Evolutionary conservation across 192 early-diverging fungal genomes (phyloP).

Genomic region (Allomyces arbusculus): DNA sequence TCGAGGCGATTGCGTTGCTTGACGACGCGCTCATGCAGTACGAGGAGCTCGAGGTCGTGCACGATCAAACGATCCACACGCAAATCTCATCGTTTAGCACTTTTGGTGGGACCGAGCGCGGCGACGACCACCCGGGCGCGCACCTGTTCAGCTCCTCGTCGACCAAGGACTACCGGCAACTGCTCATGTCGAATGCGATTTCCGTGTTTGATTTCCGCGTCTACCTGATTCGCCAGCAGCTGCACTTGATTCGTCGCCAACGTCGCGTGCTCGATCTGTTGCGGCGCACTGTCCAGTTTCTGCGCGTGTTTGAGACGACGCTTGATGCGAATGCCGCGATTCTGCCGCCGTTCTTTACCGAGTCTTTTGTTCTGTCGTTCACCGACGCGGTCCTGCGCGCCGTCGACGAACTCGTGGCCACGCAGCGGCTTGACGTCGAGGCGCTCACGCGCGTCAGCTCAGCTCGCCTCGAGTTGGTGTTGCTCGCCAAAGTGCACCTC

Average conservation of each 20-base stretch:
- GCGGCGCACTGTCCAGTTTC: not conserved
- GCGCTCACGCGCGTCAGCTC: not conserved
- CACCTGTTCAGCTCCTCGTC: conserved; percentile 31
- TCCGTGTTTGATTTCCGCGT: conserved; percentile 90
- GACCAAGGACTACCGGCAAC: conserved; percentile 60
- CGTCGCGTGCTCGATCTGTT: conserved; percentile 43
- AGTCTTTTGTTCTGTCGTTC: not conserved
- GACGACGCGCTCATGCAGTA: conserved; percentile 86
- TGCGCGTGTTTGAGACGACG: not conserved
- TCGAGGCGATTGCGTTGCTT: conserved; percentile 65
- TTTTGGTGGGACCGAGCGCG: conserved; percentile 65
- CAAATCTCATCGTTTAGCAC: conserved; percentile 79
- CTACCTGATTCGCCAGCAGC: conserved; percentile 88
- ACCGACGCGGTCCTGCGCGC: not conserved
- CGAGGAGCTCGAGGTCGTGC: conserved; percentile 91
- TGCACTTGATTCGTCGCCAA: conserved; percentile 47
- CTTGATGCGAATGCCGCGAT: not conserved
- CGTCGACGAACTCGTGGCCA: not conserved
- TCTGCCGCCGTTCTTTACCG: not conserved
- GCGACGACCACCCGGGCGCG: conserved; percentile 74
- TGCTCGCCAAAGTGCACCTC: not conserved
- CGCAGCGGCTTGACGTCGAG: not conserved
- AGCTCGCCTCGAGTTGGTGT: not conserved
- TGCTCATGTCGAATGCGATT: conserved; percentile 76
- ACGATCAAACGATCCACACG: conserved; percentile 59